Conservation (phyloP, 73 alveolate species). For the Urostyla sp. region DNA sequence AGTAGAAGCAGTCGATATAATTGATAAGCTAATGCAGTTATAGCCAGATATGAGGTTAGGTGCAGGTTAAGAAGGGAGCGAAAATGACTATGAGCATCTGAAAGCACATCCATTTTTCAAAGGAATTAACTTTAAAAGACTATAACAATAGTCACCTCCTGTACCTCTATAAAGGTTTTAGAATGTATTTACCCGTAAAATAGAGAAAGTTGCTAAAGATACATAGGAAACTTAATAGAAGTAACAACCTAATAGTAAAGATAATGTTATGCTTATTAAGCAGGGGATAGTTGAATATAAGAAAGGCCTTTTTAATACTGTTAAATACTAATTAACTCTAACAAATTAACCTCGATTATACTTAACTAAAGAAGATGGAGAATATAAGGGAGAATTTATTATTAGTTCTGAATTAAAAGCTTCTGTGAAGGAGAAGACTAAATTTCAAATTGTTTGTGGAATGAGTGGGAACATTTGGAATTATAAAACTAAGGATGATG, state of each 20-base stretch:
- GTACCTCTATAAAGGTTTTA: slow-evolving; percentile 28
- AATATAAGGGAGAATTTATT: slow-evolving; percentile 23
- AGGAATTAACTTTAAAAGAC: slow-evolving; percentile 84
- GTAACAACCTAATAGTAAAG: too few species aligned
- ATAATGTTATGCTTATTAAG: not conserved
- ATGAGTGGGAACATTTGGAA: slow-evolving; percentile 17
- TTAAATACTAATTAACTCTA: slow-evolving; percentile 1
- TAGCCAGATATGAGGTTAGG: slow-evolving; percentile 82
- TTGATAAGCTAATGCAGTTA: slow-evolving; percentile 65
- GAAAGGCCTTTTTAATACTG: slow-evolving; percentile 37
- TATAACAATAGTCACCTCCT: slow-evolving; percentile 53
- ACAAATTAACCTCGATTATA: slow-evolving; percentile 46
- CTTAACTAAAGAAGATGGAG: not conserved
- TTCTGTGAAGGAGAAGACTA: not conserved
- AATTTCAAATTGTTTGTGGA: slow-evolving; percentile 21
- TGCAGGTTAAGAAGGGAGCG: slow-evolving; percentile 75
- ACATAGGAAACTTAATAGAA: too few species aligned
- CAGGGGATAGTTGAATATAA: slow-evolving; percentile 17
- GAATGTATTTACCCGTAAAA: slow-evolving; percentile 30
- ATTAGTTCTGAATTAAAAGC: slow-evolving; percentile 2
- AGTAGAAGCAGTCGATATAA: slow-evolving; percentile 85
- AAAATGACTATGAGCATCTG: slow-evolving; percentile 68
- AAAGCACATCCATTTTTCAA: slow-evolving; percentile 86
- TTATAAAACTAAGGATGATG: slow-evolving; percentile 35
- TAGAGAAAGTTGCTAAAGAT: slow-evolving; percentile 4